A percentile compares a stretch with the other conserved stretches of the same genome.
These are phyloP conservation scores for Condylostoma magnum DNA, from an alignment of 169 alveolate genomes.

Conservation along the genomic window DNA sequence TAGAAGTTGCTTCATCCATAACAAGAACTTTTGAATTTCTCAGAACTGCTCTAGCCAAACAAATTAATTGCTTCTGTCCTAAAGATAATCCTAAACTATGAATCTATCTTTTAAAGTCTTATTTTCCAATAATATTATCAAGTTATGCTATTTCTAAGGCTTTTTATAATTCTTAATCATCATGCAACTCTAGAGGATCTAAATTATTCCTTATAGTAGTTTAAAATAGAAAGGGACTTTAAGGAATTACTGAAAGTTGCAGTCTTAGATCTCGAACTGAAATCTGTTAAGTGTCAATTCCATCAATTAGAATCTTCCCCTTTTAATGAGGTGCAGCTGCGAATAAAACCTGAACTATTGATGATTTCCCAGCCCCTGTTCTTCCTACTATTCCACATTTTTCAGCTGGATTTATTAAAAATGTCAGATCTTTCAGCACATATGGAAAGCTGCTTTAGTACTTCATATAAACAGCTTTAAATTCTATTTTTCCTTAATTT, in stretches of 20 bases:
- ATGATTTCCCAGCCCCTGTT: slow-evolving; percentile 95
- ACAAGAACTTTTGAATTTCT: slow-evolving; percentile 63
- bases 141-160: slow-evolving; percentile 69
- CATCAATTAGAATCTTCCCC: slow-evolving; percentile 72
- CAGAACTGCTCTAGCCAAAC: slow-evolving; percentile 69
- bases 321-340: slow-evolving; percentile 70
- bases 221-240: slow-evolving; percentile 72
- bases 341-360: slow-evolving; percentile 83
- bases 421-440: neutral
- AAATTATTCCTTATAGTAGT: slow-evolving; percentile 88
- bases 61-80: slow-evolving; percentile 72
- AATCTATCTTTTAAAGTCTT: no score
- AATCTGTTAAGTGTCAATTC: slow-evolving; percentile 42
- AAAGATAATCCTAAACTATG: slow-evolving; percentile 27
- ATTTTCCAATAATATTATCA: slow-evolving; percentile 37
- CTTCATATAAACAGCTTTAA: slow-evolving; percentile 2
- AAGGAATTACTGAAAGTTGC: slow-evolving; percentile 71
- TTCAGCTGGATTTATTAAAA: slow-evolving; percentile 20
- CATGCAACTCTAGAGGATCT: slow-evolving; percentile 84
- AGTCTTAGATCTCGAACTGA: slow-evolving; percentile 60
- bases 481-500: neutral
- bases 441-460: neutral
- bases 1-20: slow-evolving; percentile 84
- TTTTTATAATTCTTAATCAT: slow-evolving; percentile 65
- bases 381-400: slow-evolving; percentile 91